These are phyloP conservation scores for Spizellomyces punctatus DNA, from an alignment of 192 early-diverging fungal species.

Conservation along the genomic window DNA sequence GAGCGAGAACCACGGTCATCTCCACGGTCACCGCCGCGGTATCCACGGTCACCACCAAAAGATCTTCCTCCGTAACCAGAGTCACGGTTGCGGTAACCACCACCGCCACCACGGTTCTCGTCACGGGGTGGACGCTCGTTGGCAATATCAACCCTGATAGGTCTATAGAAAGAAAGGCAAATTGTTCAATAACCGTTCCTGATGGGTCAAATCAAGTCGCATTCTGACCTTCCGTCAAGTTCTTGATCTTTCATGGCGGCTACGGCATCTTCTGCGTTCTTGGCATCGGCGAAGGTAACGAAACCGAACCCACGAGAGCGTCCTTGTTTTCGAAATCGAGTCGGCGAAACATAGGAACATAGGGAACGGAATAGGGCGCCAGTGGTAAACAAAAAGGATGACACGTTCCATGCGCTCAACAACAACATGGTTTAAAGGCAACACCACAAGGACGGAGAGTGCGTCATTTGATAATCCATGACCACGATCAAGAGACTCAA, in stretches of 20 bases:
- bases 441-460: not conserved
- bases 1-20: constrained; percentile 12
- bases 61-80: constrained; percentile 24
- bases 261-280: constrained; percentile 59
- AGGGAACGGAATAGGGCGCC: not conserved
- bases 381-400: not conserved
- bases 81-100: constrained; percentile 30
- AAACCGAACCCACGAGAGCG: constrained; percentile 89
- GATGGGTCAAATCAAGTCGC: not conserved
- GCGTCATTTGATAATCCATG: not conserved
- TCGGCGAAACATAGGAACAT: constrained; percentile 3
- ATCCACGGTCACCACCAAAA: constrained; percentile 12
- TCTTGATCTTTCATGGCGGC: constrained; percentile 66
- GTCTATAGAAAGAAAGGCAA: not conserved
- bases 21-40: constrained; percentile 25
- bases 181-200: not conserved
- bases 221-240: constrained; percentile 70
- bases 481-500: too few relatives aligned
- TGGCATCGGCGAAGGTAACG: constrained; percentile 58
- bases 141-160: constrained; percentile 75
- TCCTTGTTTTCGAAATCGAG: constrained; percentile 40
- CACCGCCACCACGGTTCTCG: constrained; percentile 5
- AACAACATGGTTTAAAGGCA: not conserved
- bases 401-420: not conserved
- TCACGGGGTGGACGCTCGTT: constrained; percentile 48